Conservation (phyloP, 192 early-diverging fungal genomes). For the Backusella australiensis region DNA sequence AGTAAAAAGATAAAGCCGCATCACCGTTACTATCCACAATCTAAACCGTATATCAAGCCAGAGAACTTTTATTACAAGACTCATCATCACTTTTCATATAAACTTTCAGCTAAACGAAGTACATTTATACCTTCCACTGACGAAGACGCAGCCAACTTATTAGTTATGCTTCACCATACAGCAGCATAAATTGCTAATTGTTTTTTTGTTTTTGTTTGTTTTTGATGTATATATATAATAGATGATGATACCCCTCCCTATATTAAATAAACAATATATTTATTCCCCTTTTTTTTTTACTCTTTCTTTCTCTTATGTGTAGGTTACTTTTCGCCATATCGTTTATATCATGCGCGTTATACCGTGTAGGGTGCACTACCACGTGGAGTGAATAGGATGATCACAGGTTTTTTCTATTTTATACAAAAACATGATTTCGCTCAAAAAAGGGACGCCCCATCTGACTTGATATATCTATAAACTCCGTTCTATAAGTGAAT, state of each 20-base stretch:
- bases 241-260: neutral
- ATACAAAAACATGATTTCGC: conserved; percentile 1
- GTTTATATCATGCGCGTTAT: neutral
- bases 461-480: neutral
- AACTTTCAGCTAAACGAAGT: conserved; percentile 15
- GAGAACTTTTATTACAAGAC: neutral
- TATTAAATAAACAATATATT: neutral
- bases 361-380: neutral
- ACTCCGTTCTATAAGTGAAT: neutral
- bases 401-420: neutral
- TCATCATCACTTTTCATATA: neutral
- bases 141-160: conserved; percentile 27
- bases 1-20: neutral
- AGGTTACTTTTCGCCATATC: neutral
- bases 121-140: conserved; percentile 16
- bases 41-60: neutral
- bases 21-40: neutral
- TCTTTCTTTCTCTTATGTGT: neutral
- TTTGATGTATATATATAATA: neutral
- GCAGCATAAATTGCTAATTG: neutral
- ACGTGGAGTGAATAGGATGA: neutral
- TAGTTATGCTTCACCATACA: conserved; percentile 31
- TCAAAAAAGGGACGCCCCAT: neutral
- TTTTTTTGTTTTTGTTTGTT: neutral
- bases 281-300: neutral